Base-by-base conservation (phyloP, 768 basidiomycete genomes). In the Rhodosporidiobolus sp. region DNA sequence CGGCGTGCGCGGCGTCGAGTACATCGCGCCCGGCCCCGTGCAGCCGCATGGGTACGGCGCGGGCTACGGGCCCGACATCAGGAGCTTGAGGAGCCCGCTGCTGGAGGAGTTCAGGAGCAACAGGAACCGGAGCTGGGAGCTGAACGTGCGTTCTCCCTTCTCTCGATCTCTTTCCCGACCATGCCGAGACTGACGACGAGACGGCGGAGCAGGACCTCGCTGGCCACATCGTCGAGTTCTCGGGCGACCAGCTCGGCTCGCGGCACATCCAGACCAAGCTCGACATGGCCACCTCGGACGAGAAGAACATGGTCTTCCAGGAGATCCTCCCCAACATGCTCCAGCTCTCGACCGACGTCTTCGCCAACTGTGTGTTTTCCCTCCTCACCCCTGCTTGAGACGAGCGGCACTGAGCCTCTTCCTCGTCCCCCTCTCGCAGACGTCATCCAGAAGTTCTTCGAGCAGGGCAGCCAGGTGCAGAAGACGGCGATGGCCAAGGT, bases 231-330 rank as follows among this genome's bases (percentile, higher is more conserved):
- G 88, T 91, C 52, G 95, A 97, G 81, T 99, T 99, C 80, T 89
- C 91, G 69, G 87, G 87, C 22, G 95, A 98, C 81, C 94, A 96
- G 79, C 90, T 94, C 74, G 95, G 94, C n/a, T 96, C 94, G n/a
- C 88, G 95, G 16, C 93, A 97, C 81, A 94, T 99, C 72, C 95
- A 98, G 80, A 88, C 90, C 77, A 89, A 90, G 78, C 84, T 97
- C 53, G 88, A 90, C 79, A 83, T 82, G 4, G 89, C 92, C 10
- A 85, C 86, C n/a, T 84, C 84, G 50, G 91, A 92, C 70, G 92
- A 93, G 78, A 89, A 87, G 79, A 87, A 90, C 30, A 80, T 83
- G 46, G 85, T 95, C 49, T 96, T 93, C 73, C 88, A 90, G 60
- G 95, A 98, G 82, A 90, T 97, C 76, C 85, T 91, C 30, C 91